phyloP scores from a whole-genome alignment of 768 basidiomycete genomes.

The Lentinula lateritia region DNA sequence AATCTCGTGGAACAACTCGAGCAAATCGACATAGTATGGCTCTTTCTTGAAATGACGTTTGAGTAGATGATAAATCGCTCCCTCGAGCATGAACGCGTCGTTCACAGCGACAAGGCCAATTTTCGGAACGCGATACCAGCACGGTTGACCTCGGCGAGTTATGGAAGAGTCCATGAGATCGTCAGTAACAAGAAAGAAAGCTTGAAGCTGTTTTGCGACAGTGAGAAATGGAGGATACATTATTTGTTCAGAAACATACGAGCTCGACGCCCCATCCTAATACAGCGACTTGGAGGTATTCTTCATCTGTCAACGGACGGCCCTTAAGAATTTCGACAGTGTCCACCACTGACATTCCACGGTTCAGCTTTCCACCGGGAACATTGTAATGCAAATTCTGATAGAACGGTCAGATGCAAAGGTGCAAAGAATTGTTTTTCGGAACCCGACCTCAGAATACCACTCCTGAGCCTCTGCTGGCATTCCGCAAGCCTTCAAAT shows the following conservation, averaged over 20 bases:
- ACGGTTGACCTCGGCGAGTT: slow-evolving; percentile 90
- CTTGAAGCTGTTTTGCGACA: slow-evolving; percentile 66
- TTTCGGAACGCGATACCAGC: slow-evolving; percentile 72
- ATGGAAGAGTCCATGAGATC: slow-evolving; percentile 97
- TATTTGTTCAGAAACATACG: slow-evolving; percentile 41
- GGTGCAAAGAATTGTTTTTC: neutral
- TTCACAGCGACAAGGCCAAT: slow-evolving; percentile 90
- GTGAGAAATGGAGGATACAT: neutral
- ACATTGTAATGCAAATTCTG: slow-evolving; percentile 91
- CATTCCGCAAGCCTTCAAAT: slow-evolving; percentile 68
- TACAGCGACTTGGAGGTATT: slow-evolving; percentile 84
- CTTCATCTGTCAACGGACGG: slow-evolving; percentile 64
- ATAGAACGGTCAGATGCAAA: neutral
- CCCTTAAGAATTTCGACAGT: slow-evolving; percentile 86
- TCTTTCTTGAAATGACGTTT: slow-evolving; percentile 81
- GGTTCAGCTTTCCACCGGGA: slow-evolving; percentile 95
- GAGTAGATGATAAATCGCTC: slow-evolving; percentile 86
- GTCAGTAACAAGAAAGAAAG: slow-evolving; percentile 93
- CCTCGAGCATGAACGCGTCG: slow-evolving; percentile 95
- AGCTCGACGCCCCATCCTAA: slow-evolving; percentile 96
- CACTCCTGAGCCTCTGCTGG: slow-evolving; percentile 80
- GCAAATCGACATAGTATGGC: slow-evolving; percentile 78
- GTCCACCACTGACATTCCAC: slow-evolving; percentile 92
- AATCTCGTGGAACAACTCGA: slow-evolving; percentile 90
- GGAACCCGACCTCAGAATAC: slow-evolving; percentile 65